phyloP scores from a whole-genome alignment of 805 yeast genomes.

The Wickerhamiella parazyma region DNA sequence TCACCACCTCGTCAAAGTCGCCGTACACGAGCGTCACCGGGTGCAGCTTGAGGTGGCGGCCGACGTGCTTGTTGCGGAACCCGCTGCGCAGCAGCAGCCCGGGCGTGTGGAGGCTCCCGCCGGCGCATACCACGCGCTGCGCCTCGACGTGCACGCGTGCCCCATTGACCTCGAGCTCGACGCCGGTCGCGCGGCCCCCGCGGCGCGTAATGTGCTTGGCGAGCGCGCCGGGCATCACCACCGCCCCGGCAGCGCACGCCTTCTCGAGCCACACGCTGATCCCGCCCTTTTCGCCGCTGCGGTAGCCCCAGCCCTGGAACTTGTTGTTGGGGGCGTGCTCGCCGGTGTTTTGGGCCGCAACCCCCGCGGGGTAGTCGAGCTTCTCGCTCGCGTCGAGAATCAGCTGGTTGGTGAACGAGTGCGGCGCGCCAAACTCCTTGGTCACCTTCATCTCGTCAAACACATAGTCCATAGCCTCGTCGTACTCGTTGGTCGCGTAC shows the following conservation, averaged over 20 bases:
- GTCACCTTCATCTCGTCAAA: conserved; percentile 37
- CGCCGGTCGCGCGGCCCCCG: conserved; percentile 35
- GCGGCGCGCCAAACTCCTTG: conserved; percentile 25
- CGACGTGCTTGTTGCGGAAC: conserved; percentile 38
- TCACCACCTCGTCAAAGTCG: conserved; percentile 30
- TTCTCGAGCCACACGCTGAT: conserved; percentile 37
- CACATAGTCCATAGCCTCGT: conserved; percentile 34
- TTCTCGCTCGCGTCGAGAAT: conserved; percentile 33
- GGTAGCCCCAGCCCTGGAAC: conserved; percentile 36
- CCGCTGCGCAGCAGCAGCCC: conserved; percentile 34
- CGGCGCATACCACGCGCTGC: conserved; percentile 32
- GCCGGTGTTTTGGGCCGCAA: conserved; percentile 35
- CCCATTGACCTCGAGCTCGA: conserved; percentile 27
- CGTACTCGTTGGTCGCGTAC: conserved; percentile 33
- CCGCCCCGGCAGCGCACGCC: conserved; percentile 34
- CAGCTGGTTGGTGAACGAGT: conserved; percentile 33
- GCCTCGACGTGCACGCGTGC: conserved; percentile 27
- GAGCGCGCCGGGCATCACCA: conserved; percentile 34
- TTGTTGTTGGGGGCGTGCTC: conserved; percentile 35
- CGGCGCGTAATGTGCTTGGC: conserved; percentile 31
- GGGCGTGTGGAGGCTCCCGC: conserved; percentile 41
- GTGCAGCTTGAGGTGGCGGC: conserved; percentile 38
- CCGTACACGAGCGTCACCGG: conserved; percentile 34
- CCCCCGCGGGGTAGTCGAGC: conserved; percentile 32
- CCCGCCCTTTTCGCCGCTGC: conserved; percentile 40